These are phyloP conservation scores for Proteromonas lacertae DNA, from an alignment of 352 stramenopile species.

Conservation along the genomic window DNA sequence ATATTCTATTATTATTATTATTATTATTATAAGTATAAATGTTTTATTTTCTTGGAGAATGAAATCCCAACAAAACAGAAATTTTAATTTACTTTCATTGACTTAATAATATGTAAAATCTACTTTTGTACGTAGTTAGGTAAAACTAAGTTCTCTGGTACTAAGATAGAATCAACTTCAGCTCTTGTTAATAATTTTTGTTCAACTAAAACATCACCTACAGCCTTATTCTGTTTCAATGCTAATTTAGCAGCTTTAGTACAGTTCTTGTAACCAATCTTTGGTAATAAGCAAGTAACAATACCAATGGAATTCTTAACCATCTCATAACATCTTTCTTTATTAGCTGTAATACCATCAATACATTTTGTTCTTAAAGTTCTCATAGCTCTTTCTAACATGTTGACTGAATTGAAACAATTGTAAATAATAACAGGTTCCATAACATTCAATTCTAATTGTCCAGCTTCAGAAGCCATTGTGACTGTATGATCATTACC, in stretches of 20 bases:
- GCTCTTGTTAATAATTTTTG: conserved; percentile 56
- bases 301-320: conserved; percentile 79
- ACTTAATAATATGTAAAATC: not conserved
- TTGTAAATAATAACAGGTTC: conserved; percentile 69
- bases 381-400: conserved; percentile 41
- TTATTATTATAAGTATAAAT: no score
- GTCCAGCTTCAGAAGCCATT: conserved; percentile 54
- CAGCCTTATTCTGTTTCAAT: conserved; percentile 52
- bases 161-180: conserved; percentile 69
- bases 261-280: conserved; percentile 88
- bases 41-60: no score
- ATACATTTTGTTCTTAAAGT: conserved; percentile 67
- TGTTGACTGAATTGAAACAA: conserved; percentile 23
- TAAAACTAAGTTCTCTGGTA: conserved; percentile 66
- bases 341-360: conserved; percentile 44
- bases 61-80: no score
- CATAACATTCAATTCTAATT: conserved; percentile 90
- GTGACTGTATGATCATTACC: conserved; percentile 70
- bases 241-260: conserved; percentile 66
- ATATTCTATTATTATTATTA: no score
- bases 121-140: not conserved
- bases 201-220: conserved; percentile 50
- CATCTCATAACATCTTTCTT: conserved; percentile 45
- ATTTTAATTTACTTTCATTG: no score
- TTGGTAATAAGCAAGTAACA: conserved; percentile 68